Percentiles rank a stretch among this genome's conserved stretches.
Evolutionary conservation across 331 rosid genomes (phyloP).

Genomic region (Prunus yedoensis): DNA sequence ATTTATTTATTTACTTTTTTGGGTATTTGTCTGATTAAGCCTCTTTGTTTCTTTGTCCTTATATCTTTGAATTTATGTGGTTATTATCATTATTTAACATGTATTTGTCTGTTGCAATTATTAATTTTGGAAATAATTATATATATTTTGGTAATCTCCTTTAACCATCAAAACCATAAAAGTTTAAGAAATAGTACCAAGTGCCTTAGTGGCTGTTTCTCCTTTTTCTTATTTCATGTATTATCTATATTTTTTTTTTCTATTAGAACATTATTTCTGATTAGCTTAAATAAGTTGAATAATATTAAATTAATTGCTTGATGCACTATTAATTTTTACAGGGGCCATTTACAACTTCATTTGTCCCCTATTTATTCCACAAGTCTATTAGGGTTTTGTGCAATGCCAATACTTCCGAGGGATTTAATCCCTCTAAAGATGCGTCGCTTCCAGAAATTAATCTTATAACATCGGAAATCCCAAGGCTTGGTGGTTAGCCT

Average conservation of each 20-base stretch:
- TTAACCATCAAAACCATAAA: too few species aligned
- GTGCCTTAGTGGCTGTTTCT: too few species aligned
- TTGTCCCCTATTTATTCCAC: constrained; percentile 36
- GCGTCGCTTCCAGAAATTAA: constrained; percentile 47
- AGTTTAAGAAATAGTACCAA: too few species aligned
- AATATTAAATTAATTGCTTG: background rate
- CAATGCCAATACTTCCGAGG: constrained; percentile 60
- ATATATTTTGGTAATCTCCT: too few species aligned
- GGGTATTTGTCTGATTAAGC: too few species aligned
- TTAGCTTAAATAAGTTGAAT: background rate
- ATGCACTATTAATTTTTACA: background rate
- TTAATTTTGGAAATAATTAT: too few species aligned
- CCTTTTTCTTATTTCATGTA: background rate
- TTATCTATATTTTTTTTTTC: background rate
- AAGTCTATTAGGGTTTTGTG: constrained; percentile 52
- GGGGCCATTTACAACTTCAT: constrained; percentile 40
- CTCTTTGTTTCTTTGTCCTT: too few species aligned
- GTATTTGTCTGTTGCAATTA: too few species aligned
- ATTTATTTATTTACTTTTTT: too few species aligned
- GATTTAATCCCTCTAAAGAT: constrained; percentile 49
- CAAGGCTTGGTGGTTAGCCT: constrained; percentile 34
- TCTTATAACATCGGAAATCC: constrained; percentile 14
- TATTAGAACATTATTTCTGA: background rate
- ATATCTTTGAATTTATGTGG: too few species aligned
- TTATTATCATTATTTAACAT: too few species aligned